These are phyloP conservation scores for Polygonum aviculare DNA, from an alignment of 148 eudicot species.

Conservation along the genomic window DNA sequence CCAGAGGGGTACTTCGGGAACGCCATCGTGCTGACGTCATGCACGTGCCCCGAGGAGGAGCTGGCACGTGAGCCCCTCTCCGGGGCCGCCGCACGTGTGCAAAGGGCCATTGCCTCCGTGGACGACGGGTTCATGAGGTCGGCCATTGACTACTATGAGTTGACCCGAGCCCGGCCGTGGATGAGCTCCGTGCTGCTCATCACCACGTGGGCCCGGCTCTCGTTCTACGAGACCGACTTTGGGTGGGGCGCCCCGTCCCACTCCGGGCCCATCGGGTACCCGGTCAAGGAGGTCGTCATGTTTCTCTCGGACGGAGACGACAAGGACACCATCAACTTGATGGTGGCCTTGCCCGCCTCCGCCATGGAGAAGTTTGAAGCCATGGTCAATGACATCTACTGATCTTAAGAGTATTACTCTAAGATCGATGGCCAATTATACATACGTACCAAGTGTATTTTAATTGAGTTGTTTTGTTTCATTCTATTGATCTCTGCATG, in stretches of 20 bases:
- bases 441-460: background rate
- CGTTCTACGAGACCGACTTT: slow-evolving; percentile 40
- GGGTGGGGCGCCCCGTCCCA: slow-evolving; percentile 49
- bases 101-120: slow-evolving; percentile 29
- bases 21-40: slow-evolving; percentile 34
- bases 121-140: slow-evolving; percentile 39
- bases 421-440: background rate
- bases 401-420: too few species aligned
- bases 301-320: slow-evolving; percentile 27
- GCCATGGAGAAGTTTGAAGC: slow-evolving; percentile 35
- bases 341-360: slow-evolving; percentile 34
- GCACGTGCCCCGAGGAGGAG: slow-evolving; percentile 30
- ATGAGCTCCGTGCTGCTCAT: slow-evolving; percentile 36
- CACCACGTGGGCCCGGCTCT: slow-evolving; percentile 41
- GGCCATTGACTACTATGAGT: slow-evolving; percentile 41
- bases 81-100: slow-evolving; percentile 24
- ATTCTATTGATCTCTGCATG: too few species aligned
- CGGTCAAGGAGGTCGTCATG: slow-evolving; percentile 15
- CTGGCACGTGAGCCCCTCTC: slow-evolving; percentile 25
- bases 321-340: slow-evolving; percentile 30
- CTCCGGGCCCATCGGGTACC: slow-evolving; percentile 29
- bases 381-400: slow-evolving; percentile 14
- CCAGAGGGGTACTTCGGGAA: slow-evolving; percentile 48
- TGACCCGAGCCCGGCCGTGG: slow-evolving; percentile 32
- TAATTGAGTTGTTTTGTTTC: too few species aligned